phyloP scores from a whole-genome alignment of 768 basidiomycete genomes.

The Tephrocybe sp. region DNA sequence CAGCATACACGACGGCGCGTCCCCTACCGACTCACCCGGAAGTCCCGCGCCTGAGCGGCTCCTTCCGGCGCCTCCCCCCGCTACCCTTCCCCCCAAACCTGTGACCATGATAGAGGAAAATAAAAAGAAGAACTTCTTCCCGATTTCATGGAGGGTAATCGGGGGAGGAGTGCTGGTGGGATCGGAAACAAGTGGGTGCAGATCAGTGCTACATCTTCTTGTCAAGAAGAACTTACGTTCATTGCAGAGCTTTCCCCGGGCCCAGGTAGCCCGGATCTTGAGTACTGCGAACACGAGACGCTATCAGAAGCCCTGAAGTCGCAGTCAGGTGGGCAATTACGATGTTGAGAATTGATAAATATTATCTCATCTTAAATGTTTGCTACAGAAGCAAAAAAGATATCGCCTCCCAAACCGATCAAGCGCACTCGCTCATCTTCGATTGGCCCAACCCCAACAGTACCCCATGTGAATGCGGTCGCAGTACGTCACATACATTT shows the following conservation, averaged over 20 bases:
- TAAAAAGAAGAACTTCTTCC: constrained; percentile 52
- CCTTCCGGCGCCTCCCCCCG: constrained; percentile 3
- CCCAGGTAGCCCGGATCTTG: neutral
- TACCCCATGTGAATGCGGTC: constrained; percentile 14
- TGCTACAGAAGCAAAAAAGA: neutral
- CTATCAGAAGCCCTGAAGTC: neutral
- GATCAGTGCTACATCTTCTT: neutral
- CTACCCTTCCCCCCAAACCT: constrained; percentile 19
- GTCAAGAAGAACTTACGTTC: neutral
- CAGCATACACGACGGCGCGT: constrained; percentile 47
- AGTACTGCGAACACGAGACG: neutral
- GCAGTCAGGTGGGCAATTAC: constrained; percentile 5
- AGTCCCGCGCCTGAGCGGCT: constrained; percentile 7
- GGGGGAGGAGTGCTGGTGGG: constrained; percentile 77
- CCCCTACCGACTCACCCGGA: constrained; percentile 16
- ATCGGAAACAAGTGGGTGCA: constrained; percentile 22
- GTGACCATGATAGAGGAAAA: constrained; percentile 31
- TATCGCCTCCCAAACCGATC: constrained; percentile 15
- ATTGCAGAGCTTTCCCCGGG: neutral
- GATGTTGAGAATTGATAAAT: no score
- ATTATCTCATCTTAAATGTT: no score
- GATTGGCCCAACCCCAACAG: constrained; percentile 32
- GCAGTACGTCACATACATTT: constrained; percentile 9
- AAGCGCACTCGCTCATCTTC: constrained; percentile 34
- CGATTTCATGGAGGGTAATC: constrained; percentile 75